Conservation (phyloP, 1,139 yeast genomes). For the Spathaspora sp. region DNA sequence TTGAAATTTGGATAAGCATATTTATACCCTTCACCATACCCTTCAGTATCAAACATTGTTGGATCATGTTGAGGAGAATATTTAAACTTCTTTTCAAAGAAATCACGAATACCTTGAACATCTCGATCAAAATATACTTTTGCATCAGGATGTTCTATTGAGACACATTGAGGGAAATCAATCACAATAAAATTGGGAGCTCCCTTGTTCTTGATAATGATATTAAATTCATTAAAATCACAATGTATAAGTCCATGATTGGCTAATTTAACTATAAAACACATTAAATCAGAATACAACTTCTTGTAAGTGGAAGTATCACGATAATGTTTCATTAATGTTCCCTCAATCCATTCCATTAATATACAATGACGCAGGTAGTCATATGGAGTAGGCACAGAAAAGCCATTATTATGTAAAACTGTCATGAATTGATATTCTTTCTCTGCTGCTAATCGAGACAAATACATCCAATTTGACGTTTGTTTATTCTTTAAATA, state of each 20-base stretch:
- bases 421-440: constrained; percentile 87
- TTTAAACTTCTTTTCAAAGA: constrained; percentile 75
- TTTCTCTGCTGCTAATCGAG: constrained; percentile 86
- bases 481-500: constrained; percentile 69
- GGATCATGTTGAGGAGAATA: constrained; percentile 66
- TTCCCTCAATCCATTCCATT: constrained; percentile 89
- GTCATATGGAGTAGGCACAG: constrained; percentile 87
- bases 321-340: constrained; percentile 81
- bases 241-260: constrained; percentile 92
- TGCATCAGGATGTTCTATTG: constrained; percentile 89
- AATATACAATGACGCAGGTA: constrained; percentile 87
- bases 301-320: constrained; percentile 66
- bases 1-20: constrained; percentile 79
- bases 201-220: constrained; percentile 63
- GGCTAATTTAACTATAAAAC: constrained; percentile 78
- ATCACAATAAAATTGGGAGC: constrained; percentile 75
- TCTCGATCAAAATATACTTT: constrained; percentile 86
- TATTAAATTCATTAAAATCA: constrained; percentile 95
- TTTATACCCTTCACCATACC: constrained; percentile 75
- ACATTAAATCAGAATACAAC: constrained; percentile 83
- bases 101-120: constrained; percentile 82
- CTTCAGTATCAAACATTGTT: constrained; percentile 72
- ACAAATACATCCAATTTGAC: constrained; percentile 88
- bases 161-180: constrained; percentile 97
- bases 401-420: constrained; percentile 70